Evolutionary conservation across 495 filamentous ascomycete genomes (phyloP), one percentile per base, ranked within the genome.

Genomic region (Aspergillus bridgeri): DNA sequence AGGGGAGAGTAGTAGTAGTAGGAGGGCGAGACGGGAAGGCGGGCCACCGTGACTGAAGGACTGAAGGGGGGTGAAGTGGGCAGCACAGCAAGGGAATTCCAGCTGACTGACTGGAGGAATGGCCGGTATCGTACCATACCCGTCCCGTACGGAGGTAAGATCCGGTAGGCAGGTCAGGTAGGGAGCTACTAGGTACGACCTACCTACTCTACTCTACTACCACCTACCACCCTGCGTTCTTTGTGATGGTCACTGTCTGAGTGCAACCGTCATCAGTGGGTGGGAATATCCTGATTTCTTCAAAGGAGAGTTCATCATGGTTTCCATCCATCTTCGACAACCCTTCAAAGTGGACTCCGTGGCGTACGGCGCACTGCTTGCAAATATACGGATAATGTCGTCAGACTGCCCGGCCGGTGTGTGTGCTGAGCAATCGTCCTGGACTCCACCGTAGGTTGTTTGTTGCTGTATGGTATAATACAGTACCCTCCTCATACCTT

Each of bases 1-100:
- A 63, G 69, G 67, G 64, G 68, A 74, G 65, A 63, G 74, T 75
- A 76, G 81, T 82, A 85, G 84, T 83, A 84, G 79, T 83, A 81
- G 79, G 80, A 81, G 74, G 61, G 57, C 65, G 60, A 64, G 62
- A 65, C 60, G 62, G 61, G 62, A 62, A 60, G 60, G 65, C 65
- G 65, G 62, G 65, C 65, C 65, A 64, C 54, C 56, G 59, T 59
- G 60, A 55, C 58, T 58, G 54, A 52, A 51, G 51, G 49, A 38
- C 51, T 50, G 60, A 60, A 58, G 64, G 60, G 64, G 60, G 60
- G 64, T 59, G 53, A 61, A 64, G 61, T 60, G 60, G 58, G 60
- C 60, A 60, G 49, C 59, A 62, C 62, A 64, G 62, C 62, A 64
- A 64, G 62, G 62, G 61, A 63, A 62, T 59, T 47, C 51, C 48